These are phyloP conservation scores for Escovopsis sp. DNA, from an alignment of 2,329 filamentous ascomycete species.

Conservation along the genomic window DNA sequence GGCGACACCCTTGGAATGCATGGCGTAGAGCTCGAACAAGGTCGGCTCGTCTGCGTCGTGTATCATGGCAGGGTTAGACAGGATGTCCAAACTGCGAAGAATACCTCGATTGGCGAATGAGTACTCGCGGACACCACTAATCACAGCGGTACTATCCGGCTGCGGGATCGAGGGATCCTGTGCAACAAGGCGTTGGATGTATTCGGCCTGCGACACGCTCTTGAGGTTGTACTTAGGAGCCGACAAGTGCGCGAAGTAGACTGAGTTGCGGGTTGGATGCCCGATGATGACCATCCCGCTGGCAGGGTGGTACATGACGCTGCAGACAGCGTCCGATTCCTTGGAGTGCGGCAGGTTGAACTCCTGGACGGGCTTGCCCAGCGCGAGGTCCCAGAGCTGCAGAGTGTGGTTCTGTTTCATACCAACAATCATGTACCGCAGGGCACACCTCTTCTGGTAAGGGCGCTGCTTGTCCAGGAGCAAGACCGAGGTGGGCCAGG, in stretches of 20 bases:
- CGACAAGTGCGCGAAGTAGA: conserved; percentile 93
- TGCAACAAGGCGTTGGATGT: conserved; percentile 61
- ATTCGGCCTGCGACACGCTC: conserved; percentile 74
- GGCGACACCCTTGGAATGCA: conserved; percentile 96
- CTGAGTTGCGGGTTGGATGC: conserved; percentile 89
- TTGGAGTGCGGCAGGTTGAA: conserved; percentile 92
- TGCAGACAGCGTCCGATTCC: conserved; percentile 95
- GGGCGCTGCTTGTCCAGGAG: conserved; percentile 93
- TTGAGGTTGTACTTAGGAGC: conserved; percentile 82
- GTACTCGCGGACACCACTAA: conserved; percentile 92
- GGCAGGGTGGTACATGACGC: conserved; percentile 81
- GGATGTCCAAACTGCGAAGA: conserved; percentile 79
- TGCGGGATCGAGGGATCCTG: conserved; percentile 61
- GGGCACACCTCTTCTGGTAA: conserved; percentile 75
- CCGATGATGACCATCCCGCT: conserved; percentile 91
- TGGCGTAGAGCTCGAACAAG: conserved; percentile 88
- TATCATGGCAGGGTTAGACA: conserved; percentile 53
- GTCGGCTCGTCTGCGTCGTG: conserved; percentile 53
- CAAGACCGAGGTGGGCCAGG: conserved; percentile 90
- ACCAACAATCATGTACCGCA: conserved; percentile 91
- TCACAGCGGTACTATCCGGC: conserved; percentile 89
- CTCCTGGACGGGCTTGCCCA: conserved; percentile 92
- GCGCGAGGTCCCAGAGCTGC: conserved; percentile 93
- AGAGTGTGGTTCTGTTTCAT: conserved; percentile 99
- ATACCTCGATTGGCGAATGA: conserved; percentile 78